A percentile compares a stretch with the other conserved stretches of the same genome.
These are phyloP conservation scores for Aspergillus aculeatinus DNA, from an alignment of 2,329 filamentous ascomycete species.

Conservation along the genomic window DNA sequence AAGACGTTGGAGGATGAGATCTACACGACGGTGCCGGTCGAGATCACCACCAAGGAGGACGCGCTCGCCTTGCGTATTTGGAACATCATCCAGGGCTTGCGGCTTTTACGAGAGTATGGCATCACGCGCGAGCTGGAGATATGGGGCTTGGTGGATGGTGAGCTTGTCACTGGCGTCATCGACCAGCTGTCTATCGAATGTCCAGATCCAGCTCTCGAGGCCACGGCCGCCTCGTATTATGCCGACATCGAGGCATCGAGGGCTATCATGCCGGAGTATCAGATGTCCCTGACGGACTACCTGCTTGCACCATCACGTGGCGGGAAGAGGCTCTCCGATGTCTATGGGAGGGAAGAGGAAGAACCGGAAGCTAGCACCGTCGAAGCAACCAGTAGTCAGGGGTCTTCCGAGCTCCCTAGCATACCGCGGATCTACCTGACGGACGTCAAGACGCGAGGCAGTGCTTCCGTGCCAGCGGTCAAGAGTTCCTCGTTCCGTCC, in stretches of 20 bases:
- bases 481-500: conserved; percentile 65
- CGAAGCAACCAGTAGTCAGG: conserved; percentile 14
- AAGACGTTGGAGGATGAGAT: conserved; percentile 82
- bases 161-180: conserved; percentile 85
- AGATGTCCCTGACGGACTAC: conserved; percentile 48
- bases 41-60: conserved; percentile 74
- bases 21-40: conserved; percentile 71
- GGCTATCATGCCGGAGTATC: conserved; percentile 42
- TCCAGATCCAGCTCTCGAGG: conserved; percentile 70
- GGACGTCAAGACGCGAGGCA: conserved; percentile 80
- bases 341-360: conserved; percentile 18
- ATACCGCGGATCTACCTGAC: conserved; percentile 65
- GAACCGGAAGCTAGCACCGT: not conserved
- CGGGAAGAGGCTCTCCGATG: conserved; percentile 36
- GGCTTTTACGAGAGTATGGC: conserved; percentile 68
- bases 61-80: conserved; percentile 78
- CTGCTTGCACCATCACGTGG: conserved; percentile 39
- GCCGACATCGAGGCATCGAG: conserved; percentile 37
- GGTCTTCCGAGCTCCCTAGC: conserved; percentile 23
- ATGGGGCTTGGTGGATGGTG: conserved; percentile 79
- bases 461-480: conserved; percentile 60
- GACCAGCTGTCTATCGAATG: conserved; percentile 79
- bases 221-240: conserved; percentile 51
- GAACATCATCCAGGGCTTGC: conserved; percentile 85
- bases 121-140: conserved; percentile 75